A percentile compares a stretch with the other conserved stretches of the same genome.
Conservation (phyloP, 306 rosid species). For the apple (Malus domestica) region DNA sequence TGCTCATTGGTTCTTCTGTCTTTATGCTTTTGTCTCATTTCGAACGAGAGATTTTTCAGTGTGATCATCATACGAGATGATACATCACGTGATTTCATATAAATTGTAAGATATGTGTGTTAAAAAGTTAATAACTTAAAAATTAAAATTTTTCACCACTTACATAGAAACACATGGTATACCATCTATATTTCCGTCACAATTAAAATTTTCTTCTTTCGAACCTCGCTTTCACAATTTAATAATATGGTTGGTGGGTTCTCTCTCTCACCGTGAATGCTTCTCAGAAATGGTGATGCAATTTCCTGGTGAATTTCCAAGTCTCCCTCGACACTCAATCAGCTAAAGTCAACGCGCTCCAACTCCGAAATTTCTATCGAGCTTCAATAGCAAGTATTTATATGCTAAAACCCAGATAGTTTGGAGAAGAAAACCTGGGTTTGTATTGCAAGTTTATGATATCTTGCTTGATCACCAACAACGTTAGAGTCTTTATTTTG, state of each 20-base stretch:
- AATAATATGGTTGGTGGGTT: neutral
- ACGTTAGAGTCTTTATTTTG: too few species aligned
- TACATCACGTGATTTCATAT: too few species aligned
- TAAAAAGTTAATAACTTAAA: too few species aligned
- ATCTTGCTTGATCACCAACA: too few species aligned
- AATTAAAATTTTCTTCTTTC: too few species aligned
- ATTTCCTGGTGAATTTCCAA: neutral
- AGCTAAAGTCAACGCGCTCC: neutral
- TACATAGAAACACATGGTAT: too few species aligned
- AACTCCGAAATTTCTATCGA: neutral
- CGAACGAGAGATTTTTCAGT: neutral
- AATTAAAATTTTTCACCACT: too few species aligned
- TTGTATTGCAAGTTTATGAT: too few species aligned
- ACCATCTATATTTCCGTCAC: fast-evolving
- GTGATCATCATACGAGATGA: too few species aligned
- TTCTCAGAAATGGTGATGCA: neutral
- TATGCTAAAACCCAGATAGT: neutral
- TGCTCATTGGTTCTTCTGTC: neutral
- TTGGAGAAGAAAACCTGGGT: too few species aligned
- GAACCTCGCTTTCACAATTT: neutral
- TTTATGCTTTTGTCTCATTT: neutral
- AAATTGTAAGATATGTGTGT: fast-evolving
- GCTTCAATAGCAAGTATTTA: neutral
- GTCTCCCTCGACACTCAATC: neutral
- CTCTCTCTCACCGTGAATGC: neutral